A percentile compares a stretch with the other conserved stretches of the same genome.
phyloP scores from a whole-genome alignment of 2,329 filamentous ascomycete species.

The Fusarium tanahbumbuense region DNA sequence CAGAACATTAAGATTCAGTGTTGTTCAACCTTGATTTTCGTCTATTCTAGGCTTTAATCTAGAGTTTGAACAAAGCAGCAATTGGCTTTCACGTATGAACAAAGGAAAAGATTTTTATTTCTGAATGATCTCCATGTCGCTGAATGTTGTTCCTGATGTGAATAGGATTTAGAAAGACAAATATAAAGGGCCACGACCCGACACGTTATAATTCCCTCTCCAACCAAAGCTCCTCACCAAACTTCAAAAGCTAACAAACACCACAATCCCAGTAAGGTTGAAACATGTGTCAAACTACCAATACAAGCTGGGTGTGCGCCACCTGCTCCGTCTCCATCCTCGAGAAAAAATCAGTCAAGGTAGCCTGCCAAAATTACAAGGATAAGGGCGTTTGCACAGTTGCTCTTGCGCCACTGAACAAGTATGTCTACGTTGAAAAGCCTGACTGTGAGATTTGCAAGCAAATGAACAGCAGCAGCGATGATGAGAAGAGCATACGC shows the following conservation, averaged over 20 bases:
- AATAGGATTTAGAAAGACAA: rapidly evolving
- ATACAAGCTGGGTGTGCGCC: not conserved
- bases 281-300: not conserved
- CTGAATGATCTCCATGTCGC: too few species aligned
- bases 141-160: not conserved
- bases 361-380: not conserved
- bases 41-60: not conserved
- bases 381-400: not conserved
- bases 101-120: rapidly evolving
- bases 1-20: not conserved
- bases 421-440: not conserved
- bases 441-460: not conserved
- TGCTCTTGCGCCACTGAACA: not conserved
- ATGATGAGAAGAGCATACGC: not conserved
- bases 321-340: not conserved
- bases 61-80: not conserved
- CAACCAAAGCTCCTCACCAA: not conserved
- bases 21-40: not conserved
- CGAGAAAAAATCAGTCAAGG: not conserved
- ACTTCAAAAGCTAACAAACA: not conserved
- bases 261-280: rapidly evolving
- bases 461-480: not conserved
- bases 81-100: rapidly evolving
- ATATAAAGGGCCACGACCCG: not conserved
- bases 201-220: not conserved